Conservation (phyloP, 441 rosid species). For the Erodium moschatum region DNA sequence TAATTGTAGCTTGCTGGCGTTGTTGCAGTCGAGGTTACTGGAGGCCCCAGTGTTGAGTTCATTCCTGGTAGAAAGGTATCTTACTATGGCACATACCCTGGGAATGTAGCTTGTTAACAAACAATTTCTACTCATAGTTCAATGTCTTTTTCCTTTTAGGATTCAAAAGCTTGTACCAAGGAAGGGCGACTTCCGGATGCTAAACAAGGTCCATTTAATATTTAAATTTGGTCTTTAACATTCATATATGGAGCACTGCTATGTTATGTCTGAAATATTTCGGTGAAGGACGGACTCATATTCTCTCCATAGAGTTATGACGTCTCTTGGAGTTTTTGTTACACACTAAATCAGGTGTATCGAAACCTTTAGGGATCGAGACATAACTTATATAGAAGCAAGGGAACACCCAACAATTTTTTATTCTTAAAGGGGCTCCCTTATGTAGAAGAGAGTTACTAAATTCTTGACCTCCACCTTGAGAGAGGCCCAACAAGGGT, state of each 20-base stretch:
- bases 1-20: slow-evolving; percentile 80
- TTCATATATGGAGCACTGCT: background rate
- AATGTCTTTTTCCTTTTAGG: slow-evolving; percentile 10
- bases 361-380: too few species aligned
- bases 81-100: slow-evolving; percentile 13
- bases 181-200: slow-evolving; percentile 85
- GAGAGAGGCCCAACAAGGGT: too few species aligned
- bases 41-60: slow-evolving; percentile 74
- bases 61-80: slow-evolving; percentile 83
- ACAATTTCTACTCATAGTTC: slow-evolving; percentile 5
- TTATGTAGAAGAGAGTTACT: too few species aligned
- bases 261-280: background rate
- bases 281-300: background rate
- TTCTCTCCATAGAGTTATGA: background rate
- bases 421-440: too few species aligned
- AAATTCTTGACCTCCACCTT: too few species aligned
- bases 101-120: background rate
- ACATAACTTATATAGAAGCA: too few species aligned
- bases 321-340: background rate
- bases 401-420: too few species aligned
- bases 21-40: slow-evolving; percentile 91
- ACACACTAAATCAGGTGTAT: too few species aligned
- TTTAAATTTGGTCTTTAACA: background rate
- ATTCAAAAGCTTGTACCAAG: slow-evolving; percentile 26
- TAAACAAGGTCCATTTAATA: slow-evolving; percentile 34